Evolutionary conservation across 495 filamentous ascomycete genomes (phyloP), one percentile per base, ranked within the genome.

Genomic region (Neurospora cerealis): DNA sequence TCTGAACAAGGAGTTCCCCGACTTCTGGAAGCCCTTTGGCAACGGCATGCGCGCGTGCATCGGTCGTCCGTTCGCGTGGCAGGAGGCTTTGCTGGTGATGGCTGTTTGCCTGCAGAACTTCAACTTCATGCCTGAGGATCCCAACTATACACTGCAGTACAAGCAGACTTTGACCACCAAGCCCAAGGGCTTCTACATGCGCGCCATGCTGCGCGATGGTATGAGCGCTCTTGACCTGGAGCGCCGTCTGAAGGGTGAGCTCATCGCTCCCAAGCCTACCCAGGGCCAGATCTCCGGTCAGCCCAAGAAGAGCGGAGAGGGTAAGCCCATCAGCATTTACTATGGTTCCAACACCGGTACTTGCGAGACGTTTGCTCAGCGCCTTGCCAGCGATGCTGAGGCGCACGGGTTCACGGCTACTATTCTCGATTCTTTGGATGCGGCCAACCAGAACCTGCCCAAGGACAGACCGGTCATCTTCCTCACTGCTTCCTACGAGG

Each of bases 261-360:
- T 17, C 15, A 4, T 69, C 21, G 70, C 75, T 7, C 38, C 21
- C 24, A 69, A 48, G 9, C 39, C 73, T 38, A 77, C 79, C 5
- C 69, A 60, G 10, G 73, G 73, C 0, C 41, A 71, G 32, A 37
- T 70, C 6, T 37, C 69, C 1, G 37, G 74, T 21, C 79, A 81
- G 70, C 41, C 72, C 21, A 71, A 71, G 21, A 72, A 72, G 32
- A 6, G 62, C 13, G 76, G 82, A 17, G 74, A 74, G 28, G 77
- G 77, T 4, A 80, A 80, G 69, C 80, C 81, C 0, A 86, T 94
- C 78, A 86, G 85, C 44, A 89, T 94, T n/a, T 86, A 89, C 39
- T 94, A 90, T 74, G 92, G 92, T 19, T 91, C 89, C 17, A 93
- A 94, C 75, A 89, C 88, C 5, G 92, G 92, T 4, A 95, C 92